Base-by-base conservation (phyloP, 2,329 filamentous ascomycete species). In the Tolypocladium tundrense region DNA sequence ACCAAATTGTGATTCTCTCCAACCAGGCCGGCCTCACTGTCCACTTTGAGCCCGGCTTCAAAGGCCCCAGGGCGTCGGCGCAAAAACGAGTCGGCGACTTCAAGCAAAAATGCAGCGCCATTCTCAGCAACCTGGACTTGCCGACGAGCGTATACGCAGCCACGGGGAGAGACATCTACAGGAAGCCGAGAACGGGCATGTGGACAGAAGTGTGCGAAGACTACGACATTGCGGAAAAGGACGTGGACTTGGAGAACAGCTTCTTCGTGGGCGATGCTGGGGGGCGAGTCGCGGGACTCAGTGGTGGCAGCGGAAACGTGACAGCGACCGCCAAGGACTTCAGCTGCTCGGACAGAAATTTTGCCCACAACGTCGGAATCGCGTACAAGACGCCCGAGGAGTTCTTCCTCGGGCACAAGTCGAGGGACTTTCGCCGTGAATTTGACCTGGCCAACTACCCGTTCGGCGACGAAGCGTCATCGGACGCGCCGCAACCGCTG, bases 191-290 rank as follows among this genome's bases (percentile, higher is more conserved):
- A 43, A 79, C 78, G 1, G 93, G 92, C 24, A 97, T 97, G 89
- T 99, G 94, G 93, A 77, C 79, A 1, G 78, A 81, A 64, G 61
- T 82, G 4, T 78, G 77, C 61, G 72, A 80, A 0, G 86, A 90
- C 65, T 82, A 85, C 62, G 80, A 79, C 53, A 73, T 88, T 1
- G 73, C 81, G 51, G 75, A 77, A 6, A 75, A 75, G 1, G 77
- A 78, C 1, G 72, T 96, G n/a, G 88, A 96, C 69, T 70, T 89
- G 40, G 73, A 81, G 19, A 75, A 78, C 3, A 95, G 90, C 31
- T 78, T 97, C 62, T 97, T 96, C 68, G 86, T 99, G 51, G 94
- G 94, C 51, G 94, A 99, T 75, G 94, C 94, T 8, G 85, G 81
- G 14, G 85, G 85, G 0, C 79, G 85, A 68, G 67, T 76, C 63